Percentiles rank a stretch among this genome's conserved stretches.
phyloP scores from a whole-genome alignment of 495 filamentous ascomycete species.

The Penicillium arizonense region DNA sequence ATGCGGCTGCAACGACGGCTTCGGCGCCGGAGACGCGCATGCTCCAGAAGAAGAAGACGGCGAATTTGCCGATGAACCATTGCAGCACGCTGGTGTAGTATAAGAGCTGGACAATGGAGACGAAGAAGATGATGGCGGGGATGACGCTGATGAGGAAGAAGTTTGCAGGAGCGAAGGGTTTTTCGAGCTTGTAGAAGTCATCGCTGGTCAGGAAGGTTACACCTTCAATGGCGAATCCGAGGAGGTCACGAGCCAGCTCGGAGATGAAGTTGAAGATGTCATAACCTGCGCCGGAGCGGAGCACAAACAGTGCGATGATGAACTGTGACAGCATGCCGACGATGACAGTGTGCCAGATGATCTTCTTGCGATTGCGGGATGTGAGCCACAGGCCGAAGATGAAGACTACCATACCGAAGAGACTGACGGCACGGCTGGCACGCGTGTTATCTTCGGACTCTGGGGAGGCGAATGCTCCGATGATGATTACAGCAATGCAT shows the following conservation, averaged over 20 bases:
- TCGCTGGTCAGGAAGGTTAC: constrained; percentile 66
- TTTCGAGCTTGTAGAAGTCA: constrained; percentile 24
- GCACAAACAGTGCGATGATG: constrained; percentile 81
- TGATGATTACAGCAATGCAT: constrained; percentile 65
- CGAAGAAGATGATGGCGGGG: constrained; percentile 90
- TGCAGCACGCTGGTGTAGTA: constrained; percentile 78
- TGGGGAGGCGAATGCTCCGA: constrained; percentile 70
- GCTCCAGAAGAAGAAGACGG: constrained; percentile 85
- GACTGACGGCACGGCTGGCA: constrained; percentile 71
- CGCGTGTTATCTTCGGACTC: constrained; percentile 75
- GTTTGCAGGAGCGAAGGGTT: constrained; percentile 19
- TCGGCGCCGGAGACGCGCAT: constrained; percentile 91
- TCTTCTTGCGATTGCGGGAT: constrained; percentile 64
- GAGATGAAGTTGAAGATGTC: constrained; percentile 92
- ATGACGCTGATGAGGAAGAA: constrained; percentile 75
- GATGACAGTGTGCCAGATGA: constrained; percentile 73
- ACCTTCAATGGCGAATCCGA: constrained; percentile 69
- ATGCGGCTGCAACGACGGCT: constrained; percentile 89
- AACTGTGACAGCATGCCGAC: constrained; percentile 87
- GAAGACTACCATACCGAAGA: constrained; percentile 78
- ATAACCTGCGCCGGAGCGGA: constrained; percentile 70
- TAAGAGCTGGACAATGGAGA: constrained; percentile 77
- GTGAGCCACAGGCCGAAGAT: constrained; percentile 63
- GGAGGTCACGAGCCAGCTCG: constrained; percentile 60
- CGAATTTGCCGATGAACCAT: constrained; percentile 85